Evolutionary conservation across 306 rosid species (phyloP).

Genomic region (Rosa multiflora): DNA sequence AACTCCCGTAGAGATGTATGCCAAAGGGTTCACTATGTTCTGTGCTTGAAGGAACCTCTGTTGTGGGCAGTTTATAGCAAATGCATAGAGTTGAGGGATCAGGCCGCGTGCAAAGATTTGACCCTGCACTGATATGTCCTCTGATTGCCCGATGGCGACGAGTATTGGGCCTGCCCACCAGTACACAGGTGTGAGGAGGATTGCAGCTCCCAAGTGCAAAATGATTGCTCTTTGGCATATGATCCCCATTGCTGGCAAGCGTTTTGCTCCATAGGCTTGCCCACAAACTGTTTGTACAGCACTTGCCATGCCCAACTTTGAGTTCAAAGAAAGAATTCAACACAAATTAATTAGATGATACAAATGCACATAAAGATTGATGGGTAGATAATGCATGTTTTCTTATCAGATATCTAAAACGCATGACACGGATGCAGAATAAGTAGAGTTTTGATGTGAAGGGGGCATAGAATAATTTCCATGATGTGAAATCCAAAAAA

Average conservation of each 20-base stretch:
- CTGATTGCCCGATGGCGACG: slow-evolving; percentile 42
- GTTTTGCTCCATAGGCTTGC: slow-evolving; percentile 74
- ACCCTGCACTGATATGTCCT: slow-evolving; percentile 47
- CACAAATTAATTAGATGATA: background rate
- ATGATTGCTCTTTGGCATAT: slow-evolving; percentile 66
- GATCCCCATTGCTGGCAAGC: slow-evolving; percentile 52
- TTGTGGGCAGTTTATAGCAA: slow-evolving; percentile 67
- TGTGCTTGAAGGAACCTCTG: slow-evolving; percentile 84
- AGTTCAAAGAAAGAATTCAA: background rate
- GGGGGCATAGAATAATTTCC: no score
- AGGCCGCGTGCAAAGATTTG: slow-evolving; percentile 54
- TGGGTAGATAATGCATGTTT: no score
- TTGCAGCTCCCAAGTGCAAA: slow-evolving; percentile 62
- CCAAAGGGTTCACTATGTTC: slow-evolving; percentile 75
- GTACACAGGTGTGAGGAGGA: slow-evolving; percentile 54
- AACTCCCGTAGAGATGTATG: slow-evolving; percentile 59
- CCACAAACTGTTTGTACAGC: slow-evolving; percentile 84
- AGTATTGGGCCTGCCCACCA: slow-evolving; percentile 61
- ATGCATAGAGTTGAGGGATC: slow-evolving; percentile 66
- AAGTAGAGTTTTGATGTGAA: background rate
- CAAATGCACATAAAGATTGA: background rate
- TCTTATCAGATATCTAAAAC: no score
- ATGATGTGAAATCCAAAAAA: background rate
- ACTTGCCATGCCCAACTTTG: slow-evolving; percentile 74
- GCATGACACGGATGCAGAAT: background rate